These are phyloP conservation scores for Epichloe uncinata DNA, from an alignment of 2,329 filamentous ascomycete species.

Conservation along the genomic window DNA sequence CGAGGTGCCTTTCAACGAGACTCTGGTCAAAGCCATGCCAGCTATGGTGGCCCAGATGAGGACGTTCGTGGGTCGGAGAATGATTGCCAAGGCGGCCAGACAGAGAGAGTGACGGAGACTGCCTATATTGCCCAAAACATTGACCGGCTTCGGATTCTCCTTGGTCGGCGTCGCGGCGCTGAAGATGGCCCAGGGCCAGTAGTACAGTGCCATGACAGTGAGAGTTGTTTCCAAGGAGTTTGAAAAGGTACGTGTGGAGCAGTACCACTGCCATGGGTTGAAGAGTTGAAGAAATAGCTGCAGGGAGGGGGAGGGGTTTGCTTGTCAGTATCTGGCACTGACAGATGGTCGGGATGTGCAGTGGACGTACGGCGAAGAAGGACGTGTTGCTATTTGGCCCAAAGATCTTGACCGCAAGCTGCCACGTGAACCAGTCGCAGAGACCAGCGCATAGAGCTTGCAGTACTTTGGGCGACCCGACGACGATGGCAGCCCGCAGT, in stretches of 20 bases:
- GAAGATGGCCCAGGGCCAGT: constrained; percentile 76
- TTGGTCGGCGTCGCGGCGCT: constrained; percentile 25
- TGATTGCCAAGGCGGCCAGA: constrained; percentile 67
- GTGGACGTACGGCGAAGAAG: constrained; percentile 48
- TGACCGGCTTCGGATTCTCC: constrained; percentile 22
- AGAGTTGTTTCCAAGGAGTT: constrained; percentile 89
- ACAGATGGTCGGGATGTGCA: background rate
- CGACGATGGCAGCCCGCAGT: constrained; percentile 50
- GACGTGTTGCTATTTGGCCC: constrained; percentile 49
- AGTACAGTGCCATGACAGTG: constrained; percentile 63
- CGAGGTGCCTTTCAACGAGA: constrained; percentile 22
- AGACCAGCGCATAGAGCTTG: constrained; percentile 69
- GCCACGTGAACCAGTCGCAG: constrained; percentile 81
- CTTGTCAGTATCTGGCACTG: background rate
- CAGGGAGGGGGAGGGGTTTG: background rate
- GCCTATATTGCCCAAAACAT: constrained; percentile 14
- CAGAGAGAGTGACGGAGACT: constrained; percentile 46
- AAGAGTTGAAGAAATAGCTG: constrained; percentile 25
- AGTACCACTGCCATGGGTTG: constrained; percentile 85
- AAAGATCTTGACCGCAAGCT: constrained; percentile 60
- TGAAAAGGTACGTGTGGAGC: constrained; percentile 82
- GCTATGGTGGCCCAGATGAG: constrained; percentile 69
- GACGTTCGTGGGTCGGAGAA: constrained; percentile 79
- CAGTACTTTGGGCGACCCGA: constrained; percentile 58
- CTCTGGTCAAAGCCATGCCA: constrained; percentile 28